A percentile compares a stretch with the other conserved stretches of the same genome.
Conservation (phyloP, 345 rosid genomes). For the Citrus medica region DNA sequence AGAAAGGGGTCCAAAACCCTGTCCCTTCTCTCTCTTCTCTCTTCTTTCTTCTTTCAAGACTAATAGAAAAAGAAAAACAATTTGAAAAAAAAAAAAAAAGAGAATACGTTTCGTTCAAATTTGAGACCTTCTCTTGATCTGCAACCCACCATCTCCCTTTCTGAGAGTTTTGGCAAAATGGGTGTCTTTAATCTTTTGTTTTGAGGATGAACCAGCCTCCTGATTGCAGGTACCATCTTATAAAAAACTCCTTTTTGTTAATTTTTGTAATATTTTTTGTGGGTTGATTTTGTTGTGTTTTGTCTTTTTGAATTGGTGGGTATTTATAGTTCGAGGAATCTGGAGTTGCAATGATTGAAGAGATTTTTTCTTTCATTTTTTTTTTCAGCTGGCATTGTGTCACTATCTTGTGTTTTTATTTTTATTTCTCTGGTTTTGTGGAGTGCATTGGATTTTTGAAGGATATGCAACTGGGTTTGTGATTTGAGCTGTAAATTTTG, state of each 20-base stretch:
- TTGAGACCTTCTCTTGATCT: conserved; percentile 42
- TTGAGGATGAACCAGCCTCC: conserved; percentile 19
- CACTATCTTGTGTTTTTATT: not conserved
- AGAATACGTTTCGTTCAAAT: not conserved
- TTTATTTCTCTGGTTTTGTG: not conserved
- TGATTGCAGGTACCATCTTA: conserved; percentile 22
- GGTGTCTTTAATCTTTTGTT: conserved; percentile 16
- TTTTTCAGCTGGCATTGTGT: conserved; percentile 22
- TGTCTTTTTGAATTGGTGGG: conserved; percentile 8
- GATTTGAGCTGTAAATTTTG: conserved; percentile 16
- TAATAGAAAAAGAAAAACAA: not conserved
- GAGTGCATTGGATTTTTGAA: not conserved
- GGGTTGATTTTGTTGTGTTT: not conserved
- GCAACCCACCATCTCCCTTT: conserved; percentile 11
- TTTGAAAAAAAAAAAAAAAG: not conserved
- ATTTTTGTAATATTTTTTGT: not conserved
- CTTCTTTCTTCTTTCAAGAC: not conserved
- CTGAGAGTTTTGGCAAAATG: conserved; percentile 16
- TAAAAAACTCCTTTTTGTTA: not conserved
- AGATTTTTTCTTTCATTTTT: not conserved
- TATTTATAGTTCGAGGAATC: not conserved
- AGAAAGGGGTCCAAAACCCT: conserved; percentile 33
- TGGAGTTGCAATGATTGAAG: not conserved
- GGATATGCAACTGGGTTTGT: conserved; percentile 1
- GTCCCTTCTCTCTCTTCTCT: conserved; percentile 18